phyloP scores from a whole-genome alignment of 352 stramenopile genomes.

The Globisporangium radiosum region DNA sequence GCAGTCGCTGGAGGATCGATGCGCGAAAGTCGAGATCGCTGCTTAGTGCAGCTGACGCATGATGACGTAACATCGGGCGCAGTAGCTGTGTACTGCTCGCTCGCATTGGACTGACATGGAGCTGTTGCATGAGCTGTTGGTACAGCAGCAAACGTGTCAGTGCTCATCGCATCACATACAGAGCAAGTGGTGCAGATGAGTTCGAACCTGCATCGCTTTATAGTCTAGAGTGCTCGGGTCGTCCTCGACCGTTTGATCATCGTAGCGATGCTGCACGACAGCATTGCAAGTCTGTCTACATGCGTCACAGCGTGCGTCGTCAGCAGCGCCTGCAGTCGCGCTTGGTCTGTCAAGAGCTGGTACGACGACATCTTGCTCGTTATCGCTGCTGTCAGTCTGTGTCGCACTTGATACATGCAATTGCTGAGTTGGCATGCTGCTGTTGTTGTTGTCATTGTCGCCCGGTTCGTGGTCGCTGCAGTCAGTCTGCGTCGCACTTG shows the following conservation, averaged over 20 bases:
- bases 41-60: not conserved
- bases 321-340: no score
- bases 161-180: not conserved
- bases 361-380: no score
- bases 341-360: no score
- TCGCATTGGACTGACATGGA: not conserved
- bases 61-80: no score
- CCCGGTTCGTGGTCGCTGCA: not conserved
- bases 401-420: not conserved
- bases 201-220: not conserved
- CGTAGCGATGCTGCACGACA: no score
- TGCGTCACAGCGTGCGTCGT: no score
- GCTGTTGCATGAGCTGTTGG: not conserved
- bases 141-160: not conserved
- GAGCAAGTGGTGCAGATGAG: not conserved
- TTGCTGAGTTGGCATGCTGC: no score
- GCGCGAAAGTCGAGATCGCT: constrained; percentile 11
- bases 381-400: not conserved
- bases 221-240: no score
- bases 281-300: no score
- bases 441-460: no score
- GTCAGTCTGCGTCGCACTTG: not conserved
- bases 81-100: not conserved
- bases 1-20: constrained; percentile 15
- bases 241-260: no score